Base-by-base conservation (phyloP, 345 rosid genomes). In the Rhizophora mangle region DNA sequence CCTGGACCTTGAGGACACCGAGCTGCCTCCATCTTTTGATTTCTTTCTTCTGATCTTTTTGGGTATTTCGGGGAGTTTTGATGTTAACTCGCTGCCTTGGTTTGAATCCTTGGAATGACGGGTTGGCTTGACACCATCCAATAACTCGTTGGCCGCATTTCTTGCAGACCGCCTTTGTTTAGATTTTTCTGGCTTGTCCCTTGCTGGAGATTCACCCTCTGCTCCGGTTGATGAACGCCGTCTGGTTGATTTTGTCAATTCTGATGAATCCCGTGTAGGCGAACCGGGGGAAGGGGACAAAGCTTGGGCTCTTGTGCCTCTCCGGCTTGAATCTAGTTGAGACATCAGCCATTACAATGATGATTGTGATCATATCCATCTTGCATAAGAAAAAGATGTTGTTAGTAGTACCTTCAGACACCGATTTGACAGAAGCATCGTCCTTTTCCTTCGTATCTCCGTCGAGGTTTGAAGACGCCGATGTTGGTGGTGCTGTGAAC, bases 131-230 rank as follows among this genome's bases (percentile, higher is more conserved):
- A 61, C 31, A 3, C 64, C 71, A 11, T 24, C 55, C 60, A 24
- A 13, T 51, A 39, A 21, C 4, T 72, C 76, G 1, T 60, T 73
- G 26, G 54, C 10, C 8, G 37, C 62, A 32, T 62, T 68, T 58
- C 46, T 59, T 20, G 97, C 82, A 32, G 87, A 80, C 36, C 82
- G 82, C 60, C 89, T 79, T 64, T 65, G 87, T 74, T 71, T 84
- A 1, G 79, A 64, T 76, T 77, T 88, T 9, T 88, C 91, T 19
- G 89, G 11, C 64, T 74, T 81, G 67, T 79, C 92, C 36, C 70
- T 80, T 5, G 69, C 68, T 0, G 86, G 81, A 29, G 87, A 73
- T 22, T 82, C 84, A 1, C 54, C 67, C 2, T 47, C 26, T 15
- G 54, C 68, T 2, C 76, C 75, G 6, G 64, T 62, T 5, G 81